Conservation (phyloP, 345 rosid species). For the Pugionium cornutum region DNA sequence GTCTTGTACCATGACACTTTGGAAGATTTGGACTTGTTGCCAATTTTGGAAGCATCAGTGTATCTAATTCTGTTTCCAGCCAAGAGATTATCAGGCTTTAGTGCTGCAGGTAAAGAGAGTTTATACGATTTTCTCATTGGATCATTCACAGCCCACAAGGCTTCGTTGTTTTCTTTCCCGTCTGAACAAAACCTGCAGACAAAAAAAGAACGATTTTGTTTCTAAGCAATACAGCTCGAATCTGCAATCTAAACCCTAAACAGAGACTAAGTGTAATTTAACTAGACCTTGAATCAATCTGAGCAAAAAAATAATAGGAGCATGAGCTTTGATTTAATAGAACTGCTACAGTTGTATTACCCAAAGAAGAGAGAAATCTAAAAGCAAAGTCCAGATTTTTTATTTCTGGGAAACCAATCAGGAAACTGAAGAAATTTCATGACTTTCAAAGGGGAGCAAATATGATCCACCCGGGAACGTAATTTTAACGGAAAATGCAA, state of each 20-base stretch:
- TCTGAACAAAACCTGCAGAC: constrained; percentile 63
- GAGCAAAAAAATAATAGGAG: not conserved
- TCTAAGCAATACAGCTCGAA: not conserved
- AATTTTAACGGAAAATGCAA: constrained; percentile 17
- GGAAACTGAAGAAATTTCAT: not conserved
- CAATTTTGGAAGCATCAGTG: constrained; percentile 45
- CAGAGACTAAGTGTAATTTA: not conserved
- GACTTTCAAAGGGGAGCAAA: constrained; percentile 21
- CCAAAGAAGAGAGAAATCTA: not conserved
- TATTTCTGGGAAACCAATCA: constrained; percentile 21
- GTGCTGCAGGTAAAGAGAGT: constrained; percentile 52
- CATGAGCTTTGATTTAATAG: constrained; percentile 3
- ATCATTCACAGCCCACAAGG: constrained; percentile 49
- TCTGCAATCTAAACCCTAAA: constrained; percentile 11
- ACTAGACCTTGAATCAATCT: not conserved
- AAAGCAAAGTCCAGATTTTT: constrained; percentile 24
- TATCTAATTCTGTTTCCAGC: constrained; percentile 50
- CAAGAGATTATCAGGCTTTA: constrained; percentile 52
- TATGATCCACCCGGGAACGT: constrained; percentile 19
- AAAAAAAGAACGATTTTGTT: not conserved
- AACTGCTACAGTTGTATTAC: not conserved
- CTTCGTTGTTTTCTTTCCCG: constrained; percentile 51
- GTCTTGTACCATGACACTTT: constrained; percentile 60
- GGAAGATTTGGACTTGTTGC: constrained; percentile 47
- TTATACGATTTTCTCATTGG: constrained; percentile 50